These are phyloP conservation scores for Penicillium tannophilum DNA, from an alignment of 495 filamentous ascomycete genomes.

Conservation along the genomic window DNA sequence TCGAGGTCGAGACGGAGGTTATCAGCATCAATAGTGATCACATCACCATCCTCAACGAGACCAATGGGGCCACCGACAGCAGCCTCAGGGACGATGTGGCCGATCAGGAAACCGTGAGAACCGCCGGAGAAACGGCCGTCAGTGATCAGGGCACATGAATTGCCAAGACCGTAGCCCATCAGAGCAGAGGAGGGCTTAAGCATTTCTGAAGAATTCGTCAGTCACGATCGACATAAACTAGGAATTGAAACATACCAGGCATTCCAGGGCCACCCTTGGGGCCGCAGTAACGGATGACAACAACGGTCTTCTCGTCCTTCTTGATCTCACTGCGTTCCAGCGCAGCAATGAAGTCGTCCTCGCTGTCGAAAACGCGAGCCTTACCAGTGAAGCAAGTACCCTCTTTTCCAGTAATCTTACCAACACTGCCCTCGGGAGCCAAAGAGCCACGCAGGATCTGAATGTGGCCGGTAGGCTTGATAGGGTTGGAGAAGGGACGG, in stretches of 20 bases:
- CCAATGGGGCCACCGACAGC: conserved; percentile 60
- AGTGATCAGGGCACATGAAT: conserved; percentile 56
- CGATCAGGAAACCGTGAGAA: conserved; percentile 57
- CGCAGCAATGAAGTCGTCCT: conserved; percentile 77
- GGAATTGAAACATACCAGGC: conserved; percentile 57
- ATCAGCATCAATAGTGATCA: conserved; percentile 57
- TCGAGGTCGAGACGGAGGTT: conserved; percentile 53
- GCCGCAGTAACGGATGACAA: conserved; percentile 95
- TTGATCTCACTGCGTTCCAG: conserved; percentile 82
- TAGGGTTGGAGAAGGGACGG: conserved; percentile 85
- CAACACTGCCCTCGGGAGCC: conserved; percentile 88
- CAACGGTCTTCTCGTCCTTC: conserved; percentile 97
- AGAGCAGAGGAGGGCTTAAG: conserved; percentile 84
- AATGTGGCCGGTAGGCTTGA: conserved; percentile 94
- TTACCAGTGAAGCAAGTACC: conserved; percentile 85
- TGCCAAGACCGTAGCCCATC: conserved; percentile 83
- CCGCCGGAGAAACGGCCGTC: conserved; percentile 52
- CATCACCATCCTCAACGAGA: conserved; percentile 56
- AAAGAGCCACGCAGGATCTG: conserved; percentile 93
- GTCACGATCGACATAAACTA: not conserved
- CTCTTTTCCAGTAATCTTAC: conserved; percentile 99
- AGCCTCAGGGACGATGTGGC: conserved; percentile 59
- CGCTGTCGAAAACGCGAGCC: conserved; percentile 83
- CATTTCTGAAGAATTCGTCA: conserved; percentile 58
- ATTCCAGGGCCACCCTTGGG: conserved; percentile 96